Percentiles rank a stretch among this genome's conserved stretches.
Evolutionary conservation across 2,329 filamentous ascomycete genomes (phyloP).

Genomic region (Neonectria neomacrospora): DNA sequence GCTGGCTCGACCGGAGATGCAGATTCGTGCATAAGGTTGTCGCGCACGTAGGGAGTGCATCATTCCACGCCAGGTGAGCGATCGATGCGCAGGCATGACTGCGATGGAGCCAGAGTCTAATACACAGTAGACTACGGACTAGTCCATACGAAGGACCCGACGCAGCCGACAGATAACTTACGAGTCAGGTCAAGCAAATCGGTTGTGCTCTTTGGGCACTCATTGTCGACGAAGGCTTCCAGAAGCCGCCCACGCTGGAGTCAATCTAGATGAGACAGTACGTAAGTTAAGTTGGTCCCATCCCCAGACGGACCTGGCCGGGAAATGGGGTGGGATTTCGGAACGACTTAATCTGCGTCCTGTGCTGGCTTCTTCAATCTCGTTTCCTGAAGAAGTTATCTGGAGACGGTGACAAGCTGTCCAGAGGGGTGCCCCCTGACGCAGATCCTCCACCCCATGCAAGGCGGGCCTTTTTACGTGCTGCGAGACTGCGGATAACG

Average conservation of each 20-base stretch:
- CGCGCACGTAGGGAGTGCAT: slow-evolving; percentile 16
- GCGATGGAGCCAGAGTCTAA: slow-evolving; percentile 9
- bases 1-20: not conserved
- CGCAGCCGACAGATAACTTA: not conserved
- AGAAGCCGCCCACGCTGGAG: slow-evolving; percentile 29
- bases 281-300: slow-evolving; percentile 11
- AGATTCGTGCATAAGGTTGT: slow-evolving; percentile 22
- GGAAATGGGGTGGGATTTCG: not conserved
- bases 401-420: slow-evolving; percentile 2
- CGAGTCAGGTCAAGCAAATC: not conserved
- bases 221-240: slow-evolving; percentile 29
- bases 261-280: slow-evolving; percentile 25
- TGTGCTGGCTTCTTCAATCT: not conserved
- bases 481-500: not conserved
- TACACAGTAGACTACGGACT: slow-evolving; percentile 1
- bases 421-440: slow-evolving; percentile 15
- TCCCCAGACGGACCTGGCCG: slow-evolving; percentile 3
- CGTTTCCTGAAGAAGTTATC: not conserved
- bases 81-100: not conserved
- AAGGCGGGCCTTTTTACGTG: not conserved
- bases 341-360: not conserved
- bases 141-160: slow-evolving; percentile 16
- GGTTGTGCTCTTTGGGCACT: slow-evolving; percentile 14
- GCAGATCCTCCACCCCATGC: slow-evolving; percentile 26
- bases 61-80: slow-evolving; percentile 19